These are phyloP conservation scores for Mucor velutinosus DNA, from an alignment of 371 early-diverging fungal genomes.

Conservation along the genomic window DNA sequence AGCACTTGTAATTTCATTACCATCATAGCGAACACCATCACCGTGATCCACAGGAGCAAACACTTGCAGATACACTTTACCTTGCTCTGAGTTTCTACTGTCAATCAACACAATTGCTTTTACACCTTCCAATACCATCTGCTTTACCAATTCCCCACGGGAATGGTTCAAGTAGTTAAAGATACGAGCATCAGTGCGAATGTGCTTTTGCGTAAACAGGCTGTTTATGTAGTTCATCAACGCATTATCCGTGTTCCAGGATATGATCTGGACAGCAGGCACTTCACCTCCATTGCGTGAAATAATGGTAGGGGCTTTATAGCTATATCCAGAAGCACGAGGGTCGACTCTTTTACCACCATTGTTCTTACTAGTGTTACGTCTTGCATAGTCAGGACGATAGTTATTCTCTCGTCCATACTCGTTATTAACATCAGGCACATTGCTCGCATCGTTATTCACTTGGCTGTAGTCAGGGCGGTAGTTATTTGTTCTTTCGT, in stretches of 20 bases:
- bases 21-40: constrained; percentile 28
- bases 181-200: constrained; percentile 15
- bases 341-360: not conserved
- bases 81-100: constrained; percentile 8
- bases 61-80: constrained; percentile 27
- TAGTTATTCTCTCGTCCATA: not conserved
- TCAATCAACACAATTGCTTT: constrained; percentile 29
- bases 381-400: constrained; percentile 1
- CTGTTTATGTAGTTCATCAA: constrained; percentile 16
- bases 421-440: not conserved
- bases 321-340: not conserved
- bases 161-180: constrained; percentile 11
- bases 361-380: not conserved
- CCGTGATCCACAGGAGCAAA: constrained; percentile 21
- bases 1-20: constrained; percentile 4
- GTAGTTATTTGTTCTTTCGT: not conserved
- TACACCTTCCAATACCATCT: constrained; percentile 32
- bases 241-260: constrained; percentile 15
- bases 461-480: not conserved
- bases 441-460: not conserved
- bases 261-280: constrained; percentile 26
- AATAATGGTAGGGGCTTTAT: not conserved
- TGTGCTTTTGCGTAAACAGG: constrained; percentile 12
- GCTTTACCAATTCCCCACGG: constrained; percentile 19
- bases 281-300: constrained; percentile 10